Evolutionary conservation across 1,284 basidiomycete species (phyloP).

Genomic region (Hemileia vastatrix): DNA sequence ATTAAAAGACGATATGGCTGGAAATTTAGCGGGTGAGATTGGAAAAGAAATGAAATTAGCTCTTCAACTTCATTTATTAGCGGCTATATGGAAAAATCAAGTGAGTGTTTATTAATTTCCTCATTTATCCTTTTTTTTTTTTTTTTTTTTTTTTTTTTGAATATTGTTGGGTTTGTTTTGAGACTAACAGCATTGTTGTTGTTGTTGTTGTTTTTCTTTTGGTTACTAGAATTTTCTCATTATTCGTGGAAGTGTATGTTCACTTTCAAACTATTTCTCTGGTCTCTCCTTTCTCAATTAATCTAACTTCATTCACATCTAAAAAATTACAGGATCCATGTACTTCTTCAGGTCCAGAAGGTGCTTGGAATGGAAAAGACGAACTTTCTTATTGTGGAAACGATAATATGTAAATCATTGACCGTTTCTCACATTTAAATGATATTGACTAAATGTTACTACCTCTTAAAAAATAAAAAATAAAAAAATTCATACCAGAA

Average conservation of each 20-base stretch:
- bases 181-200: too few relatives aligned
- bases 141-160: background rate
- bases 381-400: slow-evolving; percentile 13
- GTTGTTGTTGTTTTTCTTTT: background rate
- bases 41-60: slow-evolving; percentile 11
- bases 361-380: slow-evolving; percentile 4
- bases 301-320: background rate
- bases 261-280: too few relatives aligned
- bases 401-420: slow-evolving; percentile 10
- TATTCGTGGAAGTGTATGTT: slow-evolving; percentile 17
- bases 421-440: too few relatives aligned
- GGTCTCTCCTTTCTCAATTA: background rate
- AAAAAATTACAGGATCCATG: background rate
- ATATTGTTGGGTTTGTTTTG: background rate
- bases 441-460: too few relatives aligned
- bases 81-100: slow-evolving; percentile 17
- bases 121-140: background rate
- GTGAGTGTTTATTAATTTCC: background rate
- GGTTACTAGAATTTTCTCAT: slow-evolving; percentile 12
- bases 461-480: too few relatives aligned
- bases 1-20: slow-evolving; percentile 12
- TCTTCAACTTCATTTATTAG: slow-evolving; percentile 16
- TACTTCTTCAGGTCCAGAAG: slow-evolving; percentile 8
- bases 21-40: slow-evolving; percentile 11
- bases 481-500: background rate